Percentiles rank a stretch among this genome's conserved stretches.
Conservation (phyloP, 2,329 filamentous ascomycete genomes). For the Fusarium liriodendri region DNA sequence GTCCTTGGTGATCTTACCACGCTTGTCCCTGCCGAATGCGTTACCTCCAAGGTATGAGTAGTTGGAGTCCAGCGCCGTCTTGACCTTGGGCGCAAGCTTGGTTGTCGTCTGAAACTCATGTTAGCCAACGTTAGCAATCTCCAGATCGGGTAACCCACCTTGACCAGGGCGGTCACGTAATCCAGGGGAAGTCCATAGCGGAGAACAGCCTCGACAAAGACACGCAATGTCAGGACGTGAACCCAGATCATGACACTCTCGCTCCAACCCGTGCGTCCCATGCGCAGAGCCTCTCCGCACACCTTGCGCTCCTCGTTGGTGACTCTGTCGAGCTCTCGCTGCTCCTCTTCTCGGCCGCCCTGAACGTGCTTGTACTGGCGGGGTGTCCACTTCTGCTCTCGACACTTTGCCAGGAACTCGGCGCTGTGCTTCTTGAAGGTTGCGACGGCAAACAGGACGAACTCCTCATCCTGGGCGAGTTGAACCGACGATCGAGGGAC, state of each 20-base stretch:
- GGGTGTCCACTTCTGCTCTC: slow-evolving; percentile 94
- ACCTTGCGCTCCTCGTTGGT: slow-evolving; percentile 89
- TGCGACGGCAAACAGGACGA: slow-evolving; percentile 86
- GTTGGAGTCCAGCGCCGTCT: slow-evolving; percentile 80
- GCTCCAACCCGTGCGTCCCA: slow-evolving; percentile 93
- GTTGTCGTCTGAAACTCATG: slow-evolving; percentile 72
- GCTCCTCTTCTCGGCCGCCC: slow-evolving; percentile 89
- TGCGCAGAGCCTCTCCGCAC: slow-evolving; percentile 89
- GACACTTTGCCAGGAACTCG: slow-evolving; percentile 92
- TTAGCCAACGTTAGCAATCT: slow-evolving; percentile 22
- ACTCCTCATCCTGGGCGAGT: slow-evolving; percentile 89
- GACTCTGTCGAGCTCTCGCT: slow-evolving; percentile 84
- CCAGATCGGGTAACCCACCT: slow-evolving; percentile 69
- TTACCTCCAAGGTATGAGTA: slow-evolving; percentile 96
- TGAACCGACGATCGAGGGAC: slow-evolving; percentile 88
- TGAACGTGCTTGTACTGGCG: slow-evolving; percentile 94
- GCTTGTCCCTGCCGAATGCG: slow-evolving; percentile 93
- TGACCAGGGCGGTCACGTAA: slow-evolving; percentile 85
- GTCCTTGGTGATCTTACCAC: slow-evolving; percentile 90
- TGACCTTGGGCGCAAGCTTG: slow-evolving; percentile 85
- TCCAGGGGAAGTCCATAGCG: slow-evolving; percentile 92
- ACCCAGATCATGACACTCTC: slow-evolving; percentile 97
- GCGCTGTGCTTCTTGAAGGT: slow-evolving; percentile 91
- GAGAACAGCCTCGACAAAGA: slow-evolving; percentile 98
- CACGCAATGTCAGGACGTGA: slow-evolving; percentile 88